phyloP scores from a whole-genome alignment of 495 filamentous ascomycete genomes.

The Talaromyces wortmannii region DNA sequence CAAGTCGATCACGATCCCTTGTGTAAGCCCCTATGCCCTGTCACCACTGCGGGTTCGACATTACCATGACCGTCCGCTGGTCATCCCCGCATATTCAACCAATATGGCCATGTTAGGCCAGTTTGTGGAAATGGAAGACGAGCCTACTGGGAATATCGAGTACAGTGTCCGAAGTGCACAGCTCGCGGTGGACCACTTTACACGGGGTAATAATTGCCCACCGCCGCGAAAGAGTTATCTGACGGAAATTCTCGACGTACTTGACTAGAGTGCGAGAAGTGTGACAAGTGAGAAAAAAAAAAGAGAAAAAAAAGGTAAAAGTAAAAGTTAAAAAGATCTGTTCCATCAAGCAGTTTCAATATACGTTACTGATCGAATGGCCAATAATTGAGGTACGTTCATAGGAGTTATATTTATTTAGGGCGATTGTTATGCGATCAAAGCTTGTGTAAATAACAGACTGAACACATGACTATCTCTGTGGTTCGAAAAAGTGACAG shows the following conservation, averaged over 20 bases:
- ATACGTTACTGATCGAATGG: neutral
- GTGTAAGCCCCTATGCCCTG: slow-evolving; percentile 24
- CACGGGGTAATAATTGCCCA: neutral
- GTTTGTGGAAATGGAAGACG: slow-evolving; percentile 34
- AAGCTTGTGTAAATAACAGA: neutral
- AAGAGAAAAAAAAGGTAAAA: neutral
- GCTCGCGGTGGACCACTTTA: slow-evolving; percentile 25
- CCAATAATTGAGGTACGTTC: neutral
- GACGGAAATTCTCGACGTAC: neutral
- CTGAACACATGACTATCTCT: neutral
- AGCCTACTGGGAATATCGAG: slow-evolving; percentile 32
- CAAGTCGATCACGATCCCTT: slow-evolving; percentile 25
- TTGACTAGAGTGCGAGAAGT: neutral
- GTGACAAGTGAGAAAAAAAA: neutral
- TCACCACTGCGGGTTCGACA: slow-evolving; percentile 12
- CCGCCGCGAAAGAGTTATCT: neutral
- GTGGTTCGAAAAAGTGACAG: neutral
- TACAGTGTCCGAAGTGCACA: slow-evolving; percentile 36
- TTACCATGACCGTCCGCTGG: slow-evolving; percentile 22
- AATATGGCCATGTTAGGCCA: slow-evolving; percentile 36
- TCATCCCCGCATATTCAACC: slow-evolving; percentile 24
- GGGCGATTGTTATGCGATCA: neutral
- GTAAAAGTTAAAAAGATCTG: neutral
- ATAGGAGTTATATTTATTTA: no score
- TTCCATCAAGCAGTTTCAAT: neutral